phyloP scores from a whole-genome alignment of 352 stramenopile species.

The Pythium aristosporum region DNA sequence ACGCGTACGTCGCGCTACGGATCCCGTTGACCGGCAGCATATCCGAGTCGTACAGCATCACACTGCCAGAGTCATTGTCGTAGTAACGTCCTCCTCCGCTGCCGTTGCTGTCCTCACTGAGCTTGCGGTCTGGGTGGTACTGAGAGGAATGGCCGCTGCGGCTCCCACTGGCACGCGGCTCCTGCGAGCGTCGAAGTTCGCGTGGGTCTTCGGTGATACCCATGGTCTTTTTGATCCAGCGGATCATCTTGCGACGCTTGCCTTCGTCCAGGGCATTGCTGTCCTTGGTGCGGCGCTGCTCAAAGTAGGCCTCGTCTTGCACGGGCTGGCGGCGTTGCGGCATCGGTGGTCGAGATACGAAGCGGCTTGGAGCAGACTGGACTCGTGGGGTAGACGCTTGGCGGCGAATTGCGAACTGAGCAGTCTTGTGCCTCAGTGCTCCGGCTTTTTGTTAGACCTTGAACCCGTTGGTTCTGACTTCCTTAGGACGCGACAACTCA shows the following conservation, averaged over 20 bases:
- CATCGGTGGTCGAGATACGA: not conserved
- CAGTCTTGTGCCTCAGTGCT: no score
- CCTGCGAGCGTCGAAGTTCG: slow-evolving; percentile 3
- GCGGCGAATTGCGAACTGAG: not conserved
- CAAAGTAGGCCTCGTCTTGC: slow-evolving; percentile 4
- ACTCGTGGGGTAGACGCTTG: not conserved
- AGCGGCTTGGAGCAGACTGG: no score
- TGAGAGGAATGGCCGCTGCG: not conserved
- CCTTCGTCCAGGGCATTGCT: slow-evolving; percentile 7
- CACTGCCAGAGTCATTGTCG: not conserved
- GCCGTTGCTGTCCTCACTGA: slow-evolving; percentile 15
- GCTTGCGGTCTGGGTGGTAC: slow-evolving; percentile 9
- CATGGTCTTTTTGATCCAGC: slow-evolving; percentile 32
- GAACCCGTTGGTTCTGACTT: no score
- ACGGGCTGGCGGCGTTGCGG: not conserved
- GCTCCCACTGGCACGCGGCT: slow-evolving; percentile 1
- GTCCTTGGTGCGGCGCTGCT: slow-evolving; percentile 18
- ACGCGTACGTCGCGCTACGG: not conserved
- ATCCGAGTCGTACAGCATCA: slow-evolving; percentile 5
- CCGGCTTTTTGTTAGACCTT: no score
- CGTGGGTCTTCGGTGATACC: slow-evolving; percentile 23
- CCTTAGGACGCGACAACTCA: no score
- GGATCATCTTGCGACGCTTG: slow-evolving; percentile 32
- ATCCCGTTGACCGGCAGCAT: not conserved
- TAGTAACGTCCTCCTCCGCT: not conserved